Evolutionary conservation across 306 rosid species (phyloP).

Genomic region (Echinosophora koreensis): DNA sequence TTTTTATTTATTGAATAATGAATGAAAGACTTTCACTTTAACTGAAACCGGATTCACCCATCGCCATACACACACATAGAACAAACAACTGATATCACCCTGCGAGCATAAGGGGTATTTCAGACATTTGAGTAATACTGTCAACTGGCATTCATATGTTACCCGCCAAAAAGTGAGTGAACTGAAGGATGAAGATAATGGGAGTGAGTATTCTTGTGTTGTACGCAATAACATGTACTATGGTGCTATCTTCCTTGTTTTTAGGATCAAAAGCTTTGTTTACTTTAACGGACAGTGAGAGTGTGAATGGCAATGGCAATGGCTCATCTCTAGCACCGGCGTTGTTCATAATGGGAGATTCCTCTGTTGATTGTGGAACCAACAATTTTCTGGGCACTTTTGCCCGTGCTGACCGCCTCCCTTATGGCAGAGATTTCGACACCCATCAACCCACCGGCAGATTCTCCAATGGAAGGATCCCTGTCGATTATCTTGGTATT

Average conservation of each 20-base stretch:
- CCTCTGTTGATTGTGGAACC: constrained; percentile 87
- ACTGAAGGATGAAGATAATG: constrained; percentile 42
- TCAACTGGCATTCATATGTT: neutral
- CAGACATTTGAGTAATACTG: neutral
- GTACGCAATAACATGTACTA: constrained; percentile 41
- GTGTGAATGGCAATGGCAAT: neutral
- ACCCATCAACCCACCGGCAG: constrained; percentile 82
- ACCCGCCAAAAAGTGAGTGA: constrained; percentile 57
- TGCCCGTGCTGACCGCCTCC: constrained; percentile 82
- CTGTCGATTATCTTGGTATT: constrained; percentile 85
- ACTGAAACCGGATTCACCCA: too few relatives aligned
- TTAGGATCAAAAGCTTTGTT: constrained; percentile 37
- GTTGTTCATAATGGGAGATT: constrained; percentile 84
- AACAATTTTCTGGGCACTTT: constrained; percentile 82
- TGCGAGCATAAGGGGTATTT: neutral
- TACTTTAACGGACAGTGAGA: neutral
- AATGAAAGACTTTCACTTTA: too few relatives aligned
- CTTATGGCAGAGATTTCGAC: constrained; percentile 89
- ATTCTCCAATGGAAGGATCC: constrained; percentile 85
- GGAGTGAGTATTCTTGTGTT: constrained; percentile 20
- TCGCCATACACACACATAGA: too few relatives aligned
- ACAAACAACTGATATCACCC: too few relatives aligned
- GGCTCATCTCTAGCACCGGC: constrained; percentile 61
- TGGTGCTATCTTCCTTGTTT: constrained; percentile 32
- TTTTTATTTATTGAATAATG: too few relatives aligned